These are phyloP conservation scores for Ceratobasidium sp. DNA, from an alignment of 1,284 basidiomycete genomes.

Conservation along the genomic window DNA sequence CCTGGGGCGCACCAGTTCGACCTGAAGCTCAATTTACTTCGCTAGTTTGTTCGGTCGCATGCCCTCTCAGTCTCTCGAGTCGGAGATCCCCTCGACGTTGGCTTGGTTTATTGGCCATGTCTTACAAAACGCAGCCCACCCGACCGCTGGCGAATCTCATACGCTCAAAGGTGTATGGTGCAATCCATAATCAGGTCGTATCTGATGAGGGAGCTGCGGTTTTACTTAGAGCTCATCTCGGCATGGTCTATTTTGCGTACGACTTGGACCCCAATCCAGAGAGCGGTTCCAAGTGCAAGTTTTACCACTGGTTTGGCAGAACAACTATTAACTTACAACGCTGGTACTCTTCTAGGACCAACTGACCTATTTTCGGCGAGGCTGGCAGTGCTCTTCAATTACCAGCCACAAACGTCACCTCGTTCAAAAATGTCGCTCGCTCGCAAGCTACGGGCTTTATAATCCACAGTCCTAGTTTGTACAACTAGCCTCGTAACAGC, in stretches of 20 bases:
- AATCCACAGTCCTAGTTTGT: constrained; percentile 18
- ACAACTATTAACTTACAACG: neutral
- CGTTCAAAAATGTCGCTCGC: constrained; percentile 11
- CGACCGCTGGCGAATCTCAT: too few relatives aligned
- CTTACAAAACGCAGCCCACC: too few relatives aligned
- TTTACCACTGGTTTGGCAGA: neutral
- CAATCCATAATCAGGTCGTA: constrained; percentile 5
- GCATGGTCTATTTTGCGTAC: constrained; percentile 40
- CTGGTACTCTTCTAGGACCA: neutral
- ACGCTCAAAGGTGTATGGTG: too few relatives aligned
- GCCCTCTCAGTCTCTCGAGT: too few relatives aligned
- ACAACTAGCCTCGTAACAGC: neutral
- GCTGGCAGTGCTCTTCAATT: constrained; percentile 7
- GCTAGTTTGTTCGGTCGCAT: too few relatives aligned
- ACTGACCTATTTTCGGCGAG: constrained; percentile 18
- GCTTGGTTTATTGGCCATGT: too few relatives aligned
- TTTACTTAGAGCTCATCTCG: neutral
- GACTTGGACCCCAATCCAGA: constrained; percentile 27
- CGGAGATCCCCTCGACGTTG: too few relatives aligned
- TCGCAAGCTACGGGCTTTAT: constrained; percentile 18
- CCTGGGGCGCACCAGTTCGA: too few relatives aligned
- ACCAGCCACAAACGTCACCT: constrained; percentile 19
- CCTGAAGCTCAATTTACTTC: too few relatives aligned
- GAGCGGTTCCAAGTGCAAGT: neutral
- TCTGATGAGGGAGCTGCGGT: neutral